phyloP scores from a whole-genome alignment of 148 eudicot species.

The Rhododendron molle region DNA sequence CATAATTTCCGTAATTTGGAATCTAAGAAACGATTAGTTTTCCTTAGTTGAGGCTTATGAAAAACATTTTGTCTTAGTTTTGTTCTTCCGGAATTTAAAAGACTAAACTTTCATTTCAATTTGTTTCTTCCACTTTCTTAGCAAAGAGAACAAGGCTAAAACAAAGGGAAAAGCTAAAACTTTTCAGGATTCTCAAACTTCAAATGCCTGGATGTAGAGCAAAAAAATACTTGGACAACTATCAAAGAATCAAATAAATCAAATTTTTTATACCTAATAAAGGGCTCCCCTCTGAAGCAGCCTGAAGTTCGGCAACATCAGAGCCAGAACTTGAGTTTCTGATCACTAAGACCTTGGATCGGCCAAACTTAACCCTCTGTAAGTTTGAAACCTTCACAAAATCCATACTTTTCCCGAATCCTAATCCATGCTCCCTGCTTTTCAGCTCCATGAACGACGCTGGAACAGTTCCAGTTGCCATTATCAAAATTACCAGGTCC shows the following conservation, averaged over 20 bases:
- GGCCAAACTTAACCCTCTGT: conserved; percentile 42
- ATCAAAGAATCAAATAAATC: not conserved
- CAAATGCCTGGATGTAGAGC: not conserved
- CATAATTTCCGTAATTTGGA: not conserved
- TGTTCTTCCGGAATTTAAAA: not conserved
- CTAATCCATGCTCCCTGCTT: conserved; percentile 48
- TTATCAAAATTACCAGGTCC: conserved; percentile 22
- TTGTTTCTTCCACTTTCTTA: not conserved
- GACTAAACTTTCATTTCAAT: not conserved
- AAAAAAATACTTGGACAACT: not conserved
- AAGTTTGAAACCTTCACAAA: conserved; percentile 56
- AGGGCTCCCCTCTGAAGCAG: conserved; percentile 84
- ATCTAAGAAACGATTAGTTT: not conserved
- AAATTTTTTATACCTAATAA: conserved; percentile 53
- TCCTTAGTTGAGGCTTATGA: not conserved
- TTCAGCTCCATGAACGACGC: conserved; percentile 63
- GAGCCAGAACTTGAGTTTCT: conserved; percentile 65
- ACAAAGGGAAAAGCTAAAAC: not conserved
- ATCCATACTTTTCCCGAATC: conserved; percentile 54
- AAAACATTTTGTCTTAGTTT: not conserved
- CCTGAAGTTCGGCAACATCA: conserved; percentile 81
- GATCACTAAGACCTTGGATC: conserved; percentile 46
- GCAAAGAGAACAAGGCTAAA: not conserved
- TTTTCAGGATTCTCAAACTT: not conserved
- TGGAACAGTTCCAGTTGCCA: conserved; percentile 81